These are phyloP conservation scores for Lipomyces mesembrius DNA, from an alignment of 805 yeast genomes.

Conservation along the genomic window DNA sequence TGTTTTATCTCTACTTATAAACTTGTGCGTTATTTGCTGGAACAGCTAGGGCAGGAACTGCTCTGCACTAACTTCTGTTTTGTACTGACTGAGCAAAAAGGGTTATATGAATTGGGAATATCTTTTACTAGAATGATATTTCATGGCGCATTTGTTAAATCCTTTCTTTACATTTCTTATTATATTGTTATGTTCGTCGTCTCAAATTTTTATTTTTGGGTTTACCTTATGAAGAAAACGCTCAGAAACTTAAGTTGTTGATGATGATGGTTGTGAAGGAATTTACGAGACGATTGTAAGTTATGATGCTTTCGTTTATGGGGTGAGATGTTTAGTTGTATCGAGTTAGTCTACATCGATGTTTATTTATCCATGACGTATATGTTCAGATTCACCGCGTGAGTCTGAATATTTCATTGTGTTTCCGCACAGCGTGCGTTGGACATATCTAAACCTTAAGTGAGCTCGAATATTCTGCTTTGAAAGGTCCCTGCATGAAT, in stretches of 20 bases:
- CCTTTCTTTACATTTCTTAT: constrained; percentile 8
- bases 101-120: background rate
- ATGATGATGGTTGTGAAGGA: background rate
- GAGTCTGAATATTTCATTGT: too few relatives aligned
- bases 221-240: background rate
- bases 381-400: background rate
- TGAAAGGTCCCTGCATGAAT: background rate
- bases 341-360: background rate
- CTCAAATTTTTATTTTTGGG: background rate
- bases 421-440: too few relatives aligned
- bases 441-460: background rate
- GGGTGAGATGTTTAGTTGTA: background rate
- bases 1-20: background rate
- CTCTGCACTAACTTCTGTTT: background rate
- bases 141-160: constrained; percentile 1
- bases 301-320: background rate
- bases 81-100: background rate
- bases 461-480: background rate
- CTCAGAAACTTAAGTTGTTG: background rate
- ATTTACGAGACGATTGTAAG: background rate
- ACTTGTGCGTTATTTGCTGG: background rate
- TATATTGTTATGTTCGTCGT: background rate
- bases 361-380: background rate
- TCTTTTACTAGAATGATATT: background rate
- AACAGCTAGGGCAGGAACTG: too few relatives aligned